Conservation (phyloP, 1,284 basidiomycete species). For the Ceratobasidium sp. region DNA sequence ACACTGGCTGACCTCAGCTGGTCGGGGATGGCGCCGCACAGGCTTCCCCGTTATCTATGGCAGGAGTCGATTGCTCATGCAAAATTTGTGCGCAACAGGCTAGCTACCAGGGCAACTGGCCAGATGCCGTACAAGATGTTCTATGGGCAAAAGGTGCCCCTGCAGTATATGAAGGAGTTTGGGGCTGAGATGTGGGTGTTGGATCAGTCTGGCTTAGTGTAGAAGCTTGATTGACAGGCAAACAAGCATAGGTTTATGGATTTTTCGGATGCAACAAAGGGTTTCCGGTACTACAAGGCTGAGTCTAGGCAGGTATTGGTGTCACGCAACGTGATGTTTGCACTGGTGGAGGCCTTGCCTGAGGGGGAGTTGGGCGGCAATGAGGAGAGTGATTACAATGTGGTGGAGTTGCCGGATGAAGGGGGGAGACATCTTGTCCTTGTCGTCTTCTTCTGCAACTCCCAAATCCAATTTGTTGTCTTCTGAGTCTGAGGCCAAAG, state of each 20-base stretch:
- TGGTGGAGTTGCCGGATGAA: neutral
- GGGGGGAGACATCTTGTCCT: too few species aligned
- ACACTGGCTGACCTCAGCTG: slow-evolving; percentile 23
- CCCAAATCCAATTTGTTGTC: too few species aligned
- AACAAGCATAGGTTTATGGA: neutral
- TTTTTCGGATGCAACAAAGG: neutral
- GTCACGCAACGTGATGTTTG: neutral
- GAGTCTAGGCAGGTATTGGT: neutral
- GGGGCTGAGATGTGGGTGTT: slow-evolving; percentile 14
- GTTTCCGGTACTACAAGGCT: neutral
- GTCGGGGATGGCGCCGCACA: slow-evolving; percentile 13
- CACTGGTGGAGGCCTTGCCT: neutral
- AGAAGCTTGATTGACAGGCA: neutral
- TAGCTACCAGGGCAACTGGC: slow-evolving; percentile 4
- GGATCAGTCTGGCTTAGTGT: neutral
- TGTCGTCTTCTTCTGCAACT: too few species aligned
- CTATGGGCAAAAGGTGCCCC: neutral
- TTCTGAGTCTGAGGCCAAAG: too few species aligned
- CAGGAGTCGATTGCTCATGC: slow-evolving; percentile 8
- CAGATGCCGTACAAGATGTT: slow-evolving; percentile 15
- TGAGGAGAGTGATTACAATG: neutral
- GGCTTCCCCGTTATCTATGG: slow-evolving; percentile 24
- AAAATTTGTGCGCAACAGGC: neutral
- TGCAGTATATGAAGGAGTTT: neutral
- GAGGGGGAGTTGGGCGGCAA: neutral